Conservation (phyloP, 495 filamentous ascomycete species). For the Trypethelium eluteriae region DNA sequence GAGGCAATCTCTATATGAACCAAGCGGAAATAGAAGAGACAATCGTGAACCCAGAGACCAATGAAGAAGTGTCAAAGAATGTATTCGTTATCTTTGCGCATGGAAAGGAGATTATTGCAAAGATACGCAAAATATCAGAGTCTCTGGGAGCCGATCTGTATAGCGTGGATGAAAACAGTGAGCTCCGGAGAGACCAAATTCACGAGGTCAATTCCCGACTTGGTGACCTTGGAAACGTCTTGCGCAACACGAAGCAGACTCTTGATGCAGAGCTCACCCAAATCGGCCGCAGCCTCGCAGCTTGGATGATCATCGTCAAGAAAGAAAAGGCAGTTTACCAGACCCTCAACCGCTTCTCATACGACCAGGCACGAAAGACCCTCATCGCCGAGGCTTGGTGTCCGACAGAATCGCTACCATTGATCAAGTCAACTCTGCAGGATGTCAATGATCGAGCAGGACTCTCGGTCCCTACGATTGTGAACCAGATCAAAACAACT, state of each 20-base stretch:
- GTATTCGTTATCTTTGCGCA: constrained; percentile 99
- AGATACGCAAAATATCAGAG: constrained; percentile 98
- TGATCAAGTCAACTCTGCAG: constrained; percentile 90
- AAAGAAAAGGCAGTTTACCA: constrained; percentile 99
- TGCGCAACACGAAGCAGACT: constrained; percentile 93
- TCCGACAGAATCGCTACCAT: constrained; percentile 78
- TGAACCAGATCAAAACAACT: constrained; percentile 91
- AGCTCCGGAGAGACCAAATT: constrained; percentile 86
- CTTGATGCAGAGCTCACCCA: constrained; percentile 87
- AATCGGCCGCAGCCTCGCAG: constrained; percentile 79
- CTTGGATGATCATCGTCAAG: constrained; percentile 93
- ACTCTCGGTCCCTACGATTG: constrained; percentile 88
- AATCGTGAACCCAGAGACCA: constrained; percentile 85
- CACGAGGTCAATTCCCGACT: constrained; percentile 92
- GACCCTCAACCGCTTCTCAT: constrained; percentile 91
- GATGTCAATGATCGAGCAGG: constrained; percentile 96
- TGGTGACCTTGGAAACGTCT: constrained; percentile 78
- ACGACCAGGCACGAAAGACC: constrained; percentile 90
- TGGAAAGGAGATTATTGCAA: constrained; percentile 93
- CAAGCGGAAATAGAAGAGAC: constrained; percentile 94
- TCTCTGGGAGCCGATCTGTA: constrained; percentile 92
- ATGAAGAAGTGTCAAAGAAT: constrained; percentile 89
- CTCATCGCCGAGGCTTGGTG: constrained; percentile 97
- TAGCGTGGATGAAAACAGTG: constrained; percentile 93
- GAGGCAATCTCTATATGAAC: constrained; percentile 99